phyloP scores from a whole-genome alignment of 495 filamentous ascomycete genomes.

The Hapsidospora chrysogenum region DNA sequence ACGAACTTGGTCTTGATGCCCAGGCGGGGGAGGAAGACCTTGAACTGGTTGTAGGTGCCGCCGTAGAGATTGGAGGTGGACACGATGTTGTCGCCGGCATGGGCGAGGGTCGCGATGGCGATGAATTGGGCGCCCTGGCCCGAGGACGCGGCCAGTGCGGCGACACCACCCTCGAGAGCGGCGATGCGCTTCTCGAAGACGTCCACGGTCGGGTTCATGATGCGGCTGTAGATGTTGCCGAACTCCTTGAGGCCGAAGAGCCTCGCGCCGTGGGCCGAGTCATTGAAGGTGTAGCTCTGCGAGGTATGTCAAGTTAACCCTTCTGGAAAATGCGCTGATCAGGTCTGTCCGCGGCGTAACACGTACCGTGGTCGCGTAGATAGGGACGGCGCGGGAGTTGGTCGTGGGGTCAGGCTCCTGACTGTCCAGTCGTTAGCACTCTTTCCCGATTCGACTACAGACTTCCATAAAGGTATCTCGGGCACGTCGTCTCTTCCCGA shows the following conservation, averaged over 20 bases:
- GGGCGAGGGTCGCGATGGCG: slow-evolving; percentile 68
- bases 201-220: slow-evolving; percentile 97
- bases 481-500: no score
- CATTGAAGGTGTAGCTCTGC: slow-evolving; percentile 86
- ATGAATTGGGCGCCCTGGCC: slow-evolving; percentile 94
- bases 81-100: slow-evolving; percentile 86
- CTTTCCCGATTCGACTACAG: no score
- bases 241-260: slow-evolving; percentile 97
- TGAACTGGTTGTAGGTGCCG: slow-evolving; percentile 97
- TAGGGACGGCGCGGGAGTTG: slow-evolving; percentile 84
- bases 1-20: slow-evolving; percentile 90
- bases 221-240: slow-evolving; percentile 95
- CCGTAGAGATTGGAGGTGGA: slow-evolving; percentile 89
- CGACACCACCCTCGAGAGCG: slow-evolving; percentile 85
- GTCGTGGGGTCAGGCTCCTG: slow-evolving; percentile 75
- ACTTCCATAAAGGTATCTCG: no score
- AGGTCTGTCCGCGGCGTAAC: neutral
- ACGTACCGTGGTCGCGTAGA: slow-evolving; percentile 81
- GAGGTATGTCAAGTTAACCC: slow-evolving; percentile 1
- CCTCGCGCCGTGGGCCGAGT: slow-evolving; percentile 89
- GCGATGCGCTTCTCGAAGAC: slow-evolving; percentile 97
- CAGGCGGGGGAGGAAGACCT: slow-evolving; percentile 72
- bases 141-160: slow-evolving; percentile 76
- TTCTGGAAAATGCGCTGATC: neutral
- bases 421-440: slow-evolving; percentile 25